Evolutionary conservation across 2,329 filamentous ascomycete genomes (phyloP).

Genomic region (Sporothrix pallida): DNA sequence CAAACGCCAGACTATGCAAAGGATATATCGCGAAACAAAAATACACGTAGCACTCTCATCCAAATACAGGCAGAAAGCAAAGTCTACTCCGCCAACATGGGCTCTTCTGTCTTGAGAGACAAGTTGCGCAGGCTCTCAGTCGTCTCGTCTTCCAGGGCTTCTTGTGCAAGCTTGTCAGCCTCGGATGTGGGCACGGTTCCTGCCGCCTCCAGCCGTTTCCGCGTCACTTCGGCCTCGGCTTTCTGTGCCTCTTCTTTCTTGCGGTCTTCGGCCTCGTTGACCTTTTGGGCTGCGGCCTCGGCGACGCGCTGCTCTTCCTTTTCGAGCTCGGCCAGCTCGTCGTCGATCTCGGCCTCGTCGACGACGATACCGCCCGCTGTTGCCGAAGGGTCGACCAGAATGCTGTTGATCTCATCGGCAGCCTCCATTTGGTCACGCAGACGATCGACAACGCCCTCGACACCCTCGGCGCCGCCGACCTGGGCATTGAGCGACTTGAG

Average conservation of each 20-base stretch:
- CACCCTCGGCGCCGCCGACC: conserved; percentile 75
- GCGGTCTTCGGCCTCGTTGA: conserved; percentile 56
- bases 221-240: conserved; percentile 55
- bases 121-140: conserved; percentile 43
- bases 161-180: not conserved
- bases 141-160: conserved; percentile 32
- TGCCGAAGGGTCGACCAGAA: conserved; percentile 67
- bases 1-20: conserved; percentile 29
- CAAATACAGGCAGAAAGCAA: too few relatives aligned
- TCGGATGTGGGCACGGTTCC: conserved; percentile 40
- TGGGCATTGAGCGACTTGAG: conserved; percentile 75
- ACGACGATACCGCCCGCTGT: conserved; percentile 50
- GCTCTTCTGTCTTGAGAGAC: conserved; percentile 45
- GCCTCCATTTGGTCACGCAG: conserved; percentile 80
- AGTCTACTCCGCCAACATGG: not conserved
- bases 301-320: conserved; percentile 52
- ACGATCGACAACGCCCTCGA: conserved; percentile 76
- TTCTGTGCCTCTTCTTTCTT: conserved; percentile 44
- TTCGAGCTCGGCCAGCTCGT: conserved; percentile 81
- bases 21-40: conserved; percentile 27
- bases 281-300: conserved; percentile 35
- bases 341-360: conserved; percentile 84
- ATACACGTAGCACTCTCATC: not conserved
- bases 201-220: conserved; percentile 56
- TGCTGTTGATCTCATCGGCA: conserved; percentile 79